phyloP scores from a whole-genome alignment of 2,329 filamentous ascomycete species.

The Cladosporium sp. region DNA sequence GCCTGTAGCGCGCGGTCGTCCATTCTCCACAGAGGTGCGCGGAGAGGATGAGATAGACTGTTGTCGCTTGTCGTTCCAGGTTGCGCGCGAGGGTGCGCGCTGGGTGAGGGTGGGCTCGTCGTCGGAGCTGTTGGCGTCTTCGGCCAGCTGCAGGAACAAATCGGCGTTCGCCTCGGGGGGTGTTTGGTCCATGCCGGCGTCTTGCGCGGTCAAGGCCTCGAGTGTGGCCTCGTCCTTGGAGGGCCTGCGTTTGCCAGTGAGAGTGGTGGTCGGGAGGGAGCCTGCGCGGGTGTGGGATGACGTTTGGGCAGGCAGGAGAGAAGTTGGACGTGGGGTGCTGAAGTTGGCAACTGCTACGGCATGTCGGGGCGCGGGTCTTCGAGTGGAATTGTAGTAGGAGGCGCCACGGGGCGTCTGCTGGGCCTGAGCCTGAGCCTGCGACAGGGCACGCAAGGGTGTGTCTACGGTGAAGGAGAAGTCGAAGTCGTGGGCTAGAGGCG shows the following conservation, averaged over 20 bases:
- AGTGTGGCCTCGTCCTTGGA: slow-evolving; percentile 9
- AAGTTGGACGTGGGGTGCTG: background rate
- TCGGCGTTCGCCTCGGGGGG: slow-evolving; percentile 26
- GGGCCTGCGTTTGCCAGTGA: background rate
- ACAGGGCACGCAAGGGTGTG: slow-evolving; percentile 3
- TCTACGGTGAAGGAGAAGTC: background rate
- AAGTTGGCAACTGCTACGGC: slow-evolving; percentile 5
- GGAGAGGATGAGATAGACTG: slow-evolving; percentile 19
- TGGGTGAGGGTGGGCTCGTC: slow-evolving; percentile 11
- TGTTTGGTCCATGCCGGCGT: slow-evolving; percentile 6
- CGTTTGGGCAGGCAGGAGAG: background rate
- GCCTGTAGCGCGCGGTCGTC: slow-evolving; percentile 27
- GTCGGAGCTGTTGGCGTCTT: slow-evolving; percentile 24
- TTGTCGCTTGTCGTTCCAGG: slow-evolving; percentile 47
- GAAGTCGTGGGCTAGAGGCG: slow-evolving; percentile 13
- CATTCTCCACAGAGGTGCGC: slow-evolving; percentile 18
- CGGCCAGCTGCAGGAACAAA: slow-evolving; percentile 34
- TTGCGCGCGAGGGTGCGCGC: slow-evolving; percentile 54
- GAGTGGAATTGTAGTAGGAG: background rate
- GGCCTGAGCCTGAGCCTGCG: background rate
- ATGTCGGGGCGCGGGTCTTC: background rate
- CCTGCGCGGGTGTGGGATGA: slow-evolving; percentile 9
- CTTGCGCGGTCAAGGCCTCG: slow-evolving; percentile 12
- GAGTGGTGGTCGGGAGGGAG: slow-evolving; percentile 4
- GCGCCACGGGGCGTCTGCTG: background rate